phyloP scores from a whole-genome alignment of 73 alveolate species.

The Uronychia setigera region DNA sequence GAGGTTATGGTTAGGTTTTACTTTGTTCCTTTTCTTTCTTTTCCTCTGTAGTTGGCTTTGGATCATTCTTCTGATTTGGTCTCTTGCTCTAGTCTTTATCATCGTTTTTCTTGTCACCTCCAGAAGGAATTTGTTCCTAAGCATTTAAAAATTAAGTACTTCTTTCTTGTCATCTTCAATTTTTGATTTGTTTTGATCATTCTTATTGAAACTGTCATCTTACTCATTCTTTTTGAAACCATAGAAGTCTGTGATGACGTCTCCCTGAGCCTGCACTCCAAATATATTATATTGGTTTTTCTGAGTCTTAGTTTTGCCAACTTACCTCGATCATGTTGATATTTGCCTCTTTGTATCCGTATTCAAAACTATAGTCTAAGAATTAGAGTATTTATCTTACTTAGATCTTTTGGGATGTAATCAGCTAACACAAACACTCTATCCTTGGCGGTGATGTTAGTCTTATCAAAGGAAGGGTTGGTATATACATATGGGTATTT shows the following conservation, averaged over 20 bases:
- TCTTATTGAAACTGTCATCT: background rate
- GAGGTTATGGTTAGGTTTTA: too few relatives aligned
- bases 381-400: background rate
- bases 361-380: background rate
- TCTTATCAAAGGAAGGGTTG: conserved; percentile 81
- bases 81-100: background rate
- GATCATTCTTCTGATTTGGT: background rate
- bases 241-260: background rate
- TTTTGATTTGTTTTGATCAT: background rate
- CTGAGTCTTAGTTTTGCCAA: background rate
- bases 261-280: background rate
- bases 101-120: background rate
- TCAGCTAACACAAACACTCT: conserved; percentile 83
- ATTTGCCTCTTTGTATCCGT: background rate
- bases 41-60: background rate
- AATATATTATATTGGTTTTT: background rate
- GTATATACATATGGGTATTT: conserved; percentile 94
- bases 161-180: background rate
- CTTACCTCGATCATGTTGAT: background rate
- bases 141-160: background rate
- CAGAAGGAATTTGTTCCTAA: background rate
- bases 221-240: background rate
- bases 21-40: background rate
- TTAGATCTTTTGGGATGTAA: conserved; percentile 65
- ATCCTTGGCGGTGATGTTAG: conserved; percentile 81